Percentiles rank a stretch among this genome's conserved stretches.
These are phyloP conservation scores for Magnaporthiopsis rhizophila DNA, from an alignment of 2,329 filamentous ascomycete genomes.

Conservation along the genomic window DNA sequence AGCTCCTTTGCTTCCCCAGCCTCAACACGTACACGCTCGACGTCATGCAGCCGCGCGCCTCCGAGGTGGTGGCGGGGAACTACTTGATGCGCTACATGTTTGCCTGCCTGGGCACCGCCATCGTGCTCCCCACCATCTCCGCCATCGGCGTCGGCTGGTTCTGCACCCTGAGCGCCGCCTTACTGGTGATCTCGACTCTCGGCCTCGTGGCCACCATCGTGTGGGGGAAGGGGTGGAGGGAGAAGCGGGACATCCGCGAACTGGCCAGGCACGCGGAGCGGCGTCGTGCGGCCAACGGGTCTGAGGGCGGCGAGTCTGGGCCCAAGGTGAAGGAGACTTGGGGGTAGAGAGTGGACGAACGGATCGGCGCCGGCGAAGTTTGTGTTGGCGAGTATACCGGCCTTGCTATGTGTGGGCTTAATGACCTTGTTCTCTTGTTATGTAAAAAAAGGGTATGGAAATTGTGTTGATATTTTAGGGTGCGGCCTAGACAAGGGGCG, in stretches of 20 bases:
- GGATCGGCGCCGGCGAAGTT: neutral
- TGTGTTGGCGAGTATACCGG: neutral
- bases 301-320: neutral
- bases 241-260: slow-evolving; percentile 41
- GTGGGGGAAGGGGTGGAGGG: slow-evolving; percentile 44
- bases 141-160: slow-evolving; percentile 76
- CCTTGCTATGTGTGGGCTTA: too few species aligned
- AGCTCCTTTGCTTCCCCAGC: slow-evolving; percentile 61
- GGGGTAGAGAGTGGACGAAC: neutral
- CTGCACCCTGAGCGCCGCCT: slow-evolving; percentile 57
- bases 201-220: slow-evolving; percentile 39
- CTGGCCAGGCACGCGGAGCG: slow-evolving; percentile 20
- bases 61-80: slow-evolving; percentile 73
- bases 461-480: too few species aligned
- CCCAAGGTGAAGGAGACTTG: neutral
- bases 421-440: too few species aligned
- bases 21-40: slow-evolving; percentile 73
- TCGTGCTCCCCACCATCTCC: slow-evolving; percentile 67
- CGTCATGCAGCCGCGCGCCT: slow-evolving; percentile 63
- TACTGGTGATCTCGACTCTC: slow-evolving; percentile 39
- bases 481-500: too few species aligned
- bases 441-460: neutral
- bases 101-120: slow-evolving; percentile 61
- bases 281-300: neutral
- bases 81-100: slow-evolving; percentile 73